Evolutionary conservation across 805 yeast genomes (phyloP).

Genomic region (Torulaspora delbrueckii): DNA sequence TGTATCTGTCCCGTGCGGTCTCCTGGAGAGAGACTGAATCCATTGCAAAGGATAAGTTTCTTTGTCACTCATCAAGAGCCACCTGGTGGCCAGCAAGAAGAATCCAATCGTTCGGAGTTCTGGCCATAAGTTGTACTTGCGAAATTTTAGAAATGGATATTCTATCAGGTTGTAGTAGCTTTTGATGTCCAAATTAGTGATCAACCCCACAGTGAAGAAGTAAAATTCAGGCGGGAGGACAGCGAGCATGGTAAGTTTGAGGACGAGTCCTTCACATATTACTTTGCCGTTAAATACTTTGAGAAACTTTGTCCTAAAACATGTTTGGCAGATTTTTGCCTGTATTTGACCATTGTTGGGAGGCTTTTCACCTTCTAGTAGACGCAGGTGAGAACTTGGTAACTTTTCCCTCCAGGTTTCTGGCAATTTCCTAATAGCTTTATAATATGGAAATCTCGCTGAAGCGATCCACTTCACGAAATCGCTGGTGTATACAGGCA

Average conservation of each 20-base stretch:
- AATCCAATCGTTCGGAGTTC: constrained; percentile 25
- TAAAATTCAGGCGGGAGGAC: constrained; percentile 29
- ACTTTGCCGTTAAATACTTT: constrained; percentile 12
- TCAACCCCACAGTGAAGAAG: constrained; percentile 15
- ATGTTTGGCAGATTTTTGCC: constrained; percentile 24
- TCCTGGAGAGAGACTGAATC: constrained; percentile 7
- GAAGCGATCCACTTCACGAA: constrained; percentile 40
- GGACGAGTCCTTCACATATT: constrained; percentile 18
- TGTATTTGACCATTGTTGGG: constrained; percentile 41
- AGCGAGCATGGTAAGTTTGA: constrained; percentile 20
- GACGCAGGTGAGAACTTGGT: constrained; percentile 37
- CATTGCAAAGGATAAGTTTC: constrained; percentile 14
- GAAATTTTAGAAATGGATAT: constrained; percentile 9
- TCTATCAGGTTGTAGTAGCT: constrained; percentile 12
- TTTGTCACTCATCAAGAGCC: constrained; percentile 18
- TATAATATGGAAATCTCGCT: constrained; percentile 48
- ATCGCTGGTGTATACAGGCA: constrained; percentile 50
- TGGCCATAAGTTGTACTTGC: constrained; percentile 13
- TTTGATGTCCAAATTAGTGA: constrained; percentile 8
- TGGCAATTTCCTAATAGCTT: constrained; percentile 41
- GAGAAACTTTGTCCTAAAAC: constrained; percentile 12
- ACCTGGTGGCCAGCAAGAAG: constrained; percentile 23
- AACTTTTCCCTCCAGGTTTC: constrained; percentile 34
- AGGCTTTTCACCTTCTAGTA: constrained; percentile 39
- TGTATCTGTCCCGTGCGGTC: constrained; percentile 2